Conservation (phyloP, 768 basidiomycete genomes). For the Termitomyces sp. region DNA sequence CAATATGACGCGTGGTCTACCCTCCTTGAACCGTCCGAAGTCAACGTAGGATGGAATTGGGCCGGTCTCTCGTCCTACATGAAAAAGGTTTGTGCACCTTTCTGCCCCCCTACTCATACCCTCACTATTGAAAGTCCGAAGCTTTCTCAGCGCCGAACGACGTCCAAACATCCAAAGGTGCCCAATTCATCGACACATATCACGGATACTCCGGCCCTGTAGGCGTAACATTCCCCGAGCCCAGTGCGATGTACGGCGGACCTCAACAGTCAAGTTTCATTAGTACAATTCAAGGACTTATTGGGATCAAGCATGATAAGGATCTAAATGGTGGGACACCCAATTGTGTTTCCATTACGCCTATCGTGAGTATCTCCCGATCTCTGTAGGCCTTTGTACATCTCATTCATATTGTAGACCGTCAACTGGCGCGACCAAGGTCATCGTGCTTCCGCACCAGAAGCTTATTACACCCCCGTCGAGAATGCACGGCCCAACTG, state of each 20-base stretch:
- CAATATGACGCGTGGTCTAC: constrained; percentile 44
- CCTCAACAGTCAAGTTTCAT: constrained; percentile 51
- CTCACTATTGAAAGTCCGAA: constrained; percentile 32
- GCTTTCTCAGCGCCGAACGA: constrained; percentile 43
- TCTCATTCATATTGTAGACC: constrained; percentile 21
- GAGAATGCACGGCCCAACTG: constrained; percentile 44
- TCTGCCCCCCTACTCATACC: neutral
- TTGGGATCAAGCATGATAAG: constrained; percentile 42
- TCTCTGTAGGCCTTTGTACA: constrained; percentile 7
- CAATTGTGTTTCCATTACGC: constrained; percentile 55
- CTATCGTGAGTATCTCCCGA: constrained; percentile 30
- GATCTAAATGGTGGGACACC: constrained; percentile 56
- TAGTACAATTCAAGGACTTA: constrained; percentile 41
- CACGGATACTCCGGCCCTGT: constrained; percentile 54
- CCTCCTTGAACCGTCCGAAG: constrained; percentile 37
- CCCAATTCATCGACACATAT: constrained; percentile 42
- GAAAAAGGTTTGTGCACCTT: constrained; percentile 37
- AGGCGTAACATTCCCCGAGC: constrained; percentile 47
- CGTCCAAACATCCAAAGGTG: constrained; percentile 43
- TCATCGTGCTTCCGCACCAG: constrained; percentile 51
- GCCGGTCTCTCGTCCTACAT: constrained; percentile 41
- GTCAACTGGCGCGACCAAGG: constrained; percentile 47
- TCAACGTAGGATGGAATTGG: constrained; percentile 47
- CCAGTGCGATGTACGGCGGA: constrained; percentile 48
- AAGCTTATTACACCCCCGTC: constrained; percentile 54